These are phyloP conservation scores for Ascodesmis nigricans DNA, from an alignment of 495 filamentous ascomycete species.

Conservation along the genomic window DNA sequence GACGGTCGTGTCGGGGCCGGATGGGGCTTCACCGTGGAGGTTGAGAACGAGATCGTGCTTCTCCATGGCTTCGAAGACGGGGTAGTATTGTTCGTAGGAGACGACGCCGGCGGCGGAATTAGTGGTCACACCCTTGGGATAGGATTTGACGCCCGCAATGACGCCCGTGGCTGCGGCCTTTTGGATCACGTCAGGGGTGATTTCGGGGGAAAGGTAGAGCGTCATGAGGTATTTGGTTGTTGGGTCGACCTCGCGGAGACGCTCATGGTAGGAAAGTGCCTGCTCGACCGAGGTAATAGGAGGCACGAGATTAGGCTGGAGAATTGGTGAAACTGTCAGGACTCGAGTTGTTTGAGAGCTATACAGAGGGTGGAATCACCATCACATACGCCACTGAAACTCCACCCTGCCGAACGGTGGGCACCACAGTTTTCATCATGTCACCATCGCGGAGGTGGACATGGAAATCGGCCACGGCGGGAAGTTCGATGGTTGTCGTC, in stretches of 20 bases:
- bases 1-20: slow-evolving; percentile 39
- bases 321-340: too few species aligned
- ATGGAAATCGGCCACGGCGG: slow-evolving; percentile 50
- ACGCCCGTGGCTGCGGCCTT: slow-evolving; percentile 46
- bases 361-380: slow-evolving; percentile 26
- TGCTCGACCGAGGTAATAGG: slow-evolving; percentile 52
- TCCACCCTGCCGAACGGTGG: slow-evolving; percentile 47
- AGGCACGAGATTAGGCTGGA: slow-evolving; percentile 31
- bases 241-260: slow-evolving; percentile 43
- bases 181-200: slow-evolving; percentile 58
- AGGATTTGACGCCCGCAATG: slow-evolving; percentile 40
- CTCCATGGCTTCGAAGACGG: slow-evolving; percentile 64
- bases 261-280: slow-evolving; percentile 51
- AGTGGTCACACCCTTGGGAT: slow-evolving; percentile 53
- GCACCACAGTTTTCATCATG: slow-evolving; percentile 66
- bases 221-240: slow-evolving; percentile 72
- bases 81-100: slow-evolving; percentile 45
- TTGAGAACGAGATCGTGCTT: slow-evolving; percentile 39
- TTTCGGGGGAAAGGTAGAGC: slow-evolving; percentile 54
- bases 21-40: slow-evolving; percentile 36
- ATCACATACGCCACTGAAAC: slow-evolving; percentile 70
- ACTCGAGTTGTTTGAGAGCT: not conserved
- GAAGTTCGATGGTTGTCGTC: slow-evolving; percentile 30
- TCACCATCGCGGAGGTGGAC: slow-evolving; percentile 55
- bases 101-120: slow-evolving; percentile 68